Conservation (phyloP, 2,329 filamentous ascomycete species). For the Colletotrichum sp. region DNA sequence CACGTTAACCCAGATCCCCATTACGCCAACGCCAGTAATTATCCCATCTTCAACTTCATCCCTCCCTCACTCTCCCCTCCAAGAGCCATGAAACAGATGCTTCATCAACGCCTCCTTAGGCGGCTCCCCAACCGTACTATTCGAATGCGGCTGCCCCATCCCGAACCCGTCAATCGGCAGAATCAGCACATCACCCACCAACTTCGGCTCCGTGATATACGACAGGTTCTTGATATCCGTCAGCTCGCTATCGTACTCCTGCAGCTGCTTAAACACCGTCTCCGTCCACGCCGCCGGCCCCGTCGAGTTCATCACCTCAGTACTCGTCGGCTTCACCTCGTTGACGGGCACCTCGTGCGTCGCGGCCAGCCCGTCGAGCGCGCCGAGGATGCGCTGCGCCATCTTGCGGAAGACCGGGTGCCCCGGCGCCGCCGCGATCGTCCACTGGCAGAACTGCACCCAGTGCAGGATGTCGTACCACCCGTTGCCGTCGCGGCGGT, state of each 20-base stretch:
- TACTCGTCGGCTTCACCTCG: slow-evolving; percentile 25
- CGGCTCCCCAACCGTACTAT: slow-evolving; percentile 30
- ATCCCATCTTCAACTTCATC: background rate
- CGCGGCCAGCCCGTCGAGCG: slow-evolving; percentile 22
- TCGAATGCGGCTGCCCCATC: slow-evolving; percentile 31
- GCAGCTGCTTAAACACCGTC: slow-evolving; percentile 32
- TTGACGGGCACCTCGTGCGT: background rate
- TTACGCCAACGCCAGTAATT: background rate
- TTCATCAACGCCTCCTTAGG: slow-evolving; percentile 29
- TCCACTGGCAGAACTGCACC: slow-evolving; percentile 28
- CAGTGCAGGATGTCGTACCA: slow-evolving; percentile 24
- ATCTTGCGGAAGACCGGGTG: slow-evolving; percentile 34
- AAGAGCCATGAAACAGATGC: slow-evolving; percentile 26
- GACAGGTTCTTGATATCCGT: slow-evolving; percentile 9
- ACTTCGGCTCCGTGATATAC: slow-evolving; percentile 15
- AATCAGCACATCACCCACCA: slow-evolving; percentile 26
- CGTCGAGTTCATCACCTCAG: slow-evolving; percentile 35
- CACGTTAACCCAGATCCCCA: background rate
- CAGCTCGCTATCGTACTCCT: slow-evolving; percentile 23
- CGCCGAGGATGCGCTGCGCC: slow-evolving; percentile 26
- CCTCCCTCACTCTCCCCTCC: background rate
- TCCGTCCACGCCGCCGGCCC: slow-evolving; percentile 36
- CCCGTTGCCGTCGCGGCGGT: slow-evolving; percentile 27
- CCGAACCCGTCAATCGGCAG: slow-evolving; percentile 32
- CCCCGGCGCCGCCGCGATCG: slow-evolving; percentile 24